phyloP scores from a whole-genome alignment of 805 yeast species.

The Scheffersomyces amazonensis region DNA sequence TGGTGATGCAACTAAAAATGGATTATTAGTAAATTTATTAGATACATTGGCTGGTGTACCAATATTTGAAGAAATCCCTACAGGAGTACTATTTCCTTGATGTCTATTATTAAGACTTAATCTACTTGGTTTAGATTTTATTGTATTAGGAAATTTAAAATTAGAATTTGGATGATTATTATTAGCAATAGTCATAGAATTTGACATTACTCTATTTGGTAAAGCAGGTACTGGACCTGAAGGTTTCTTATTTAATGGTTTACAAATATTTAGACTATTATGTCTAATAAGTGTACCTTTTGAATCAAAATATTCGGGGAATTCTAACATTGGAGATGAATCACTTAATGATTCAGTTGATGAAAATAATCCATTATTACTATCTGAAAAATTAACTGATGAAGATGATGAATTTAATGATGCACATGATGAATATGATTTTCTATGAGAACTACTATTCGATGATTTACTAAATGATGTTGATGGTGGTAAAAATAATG shows the following conservation, averaged over 20 bases:
- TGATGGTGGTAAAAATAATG: conserved; percentile 24
- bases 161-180: neutral
- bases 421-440: conserved; percentile 16
- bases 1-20: conserved; percentile 21
- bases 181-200: neutral
- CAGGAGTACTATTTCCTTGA: neutral
- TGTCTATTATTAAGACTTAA: neutral
- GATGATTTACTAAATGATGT: conserved; percentile 14
- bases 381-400: conserved; percentile 13
- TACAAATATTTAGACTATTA: conserved; percentile 1
- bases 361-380: conserved; percentile 13
- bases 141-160: neutral
- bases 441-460: conserved; percentile 11
- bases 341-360: conserved; percentile 30
- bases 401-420: conserved; percentile 29
- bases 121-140: neutral
- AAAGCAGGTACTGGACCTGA: conserved; percentile 10
- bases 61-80: neutral
- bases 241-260: conserved; percentile 13
- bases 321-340: conserved; percentile 22
- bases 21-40: neutral
- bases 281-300: conserved; percentile 3
- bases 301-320: conserved; percentile 21
- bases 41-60: neutral
- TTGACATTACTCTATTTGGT: conserved; percentile 4